Evolutionary conservation across 306 rosid species (phyloP).

Genomic region (Phaseolus lunatus): DNA sequence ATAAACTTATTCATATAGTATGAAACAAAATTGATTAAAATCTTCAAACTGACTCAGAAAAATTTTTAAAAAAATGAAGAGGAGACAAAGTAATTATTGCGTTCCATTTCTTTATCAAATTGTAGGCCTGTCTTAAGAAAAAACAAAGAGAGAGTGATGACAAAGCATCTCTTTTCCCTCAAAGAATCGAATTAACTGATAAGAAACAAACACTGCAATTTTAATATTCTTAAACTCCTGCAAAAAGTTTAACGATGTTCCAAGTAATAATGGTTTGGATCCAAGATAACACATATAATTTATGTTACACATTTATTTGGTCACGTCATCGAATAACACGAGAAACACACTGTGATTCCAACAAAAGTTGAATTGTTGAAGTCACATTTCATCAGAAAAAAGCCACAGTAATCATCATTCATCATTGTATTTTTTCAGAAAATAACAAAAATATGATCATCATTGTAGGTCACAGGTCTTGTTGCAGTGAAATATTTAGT

Average conservation of each 20-base stretch:
- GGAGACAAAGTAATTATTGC: background rate
- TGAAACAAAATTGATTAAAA: background rate
- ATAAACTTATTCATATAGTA: too few species aligned
- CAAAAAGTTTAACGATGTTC: background rate
- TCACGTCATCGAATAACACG: background rate
- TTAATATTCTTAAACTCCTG: background rate
- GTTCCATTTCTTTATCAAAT: background rate
- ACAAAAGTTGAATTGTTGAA: background rate
- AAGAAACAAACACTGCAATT: background rate
- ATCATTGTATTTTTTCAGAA: background rate
- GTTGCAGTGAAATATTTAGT: background rate
- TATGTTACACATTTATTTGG: background rate
- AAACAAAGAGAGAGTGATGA: background rate
- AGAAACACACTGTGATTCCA: constrained; percentile 3
- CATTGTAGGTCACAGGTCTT: background rate
- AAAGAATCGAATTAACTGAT: constrained; percentile 1
- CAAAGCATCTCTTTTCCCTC: constrained; percentile 18
- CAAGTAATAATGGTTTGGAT: background rate
- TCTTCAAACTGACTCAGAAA: background rate
- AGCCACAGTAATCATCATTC: constrained; percentile 5
- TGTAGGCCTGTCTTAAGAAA: background rate
- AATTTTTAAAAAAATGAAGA: too few species aligned
- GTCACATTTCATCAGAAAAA: background rate
- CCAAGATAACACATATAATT: background rate
- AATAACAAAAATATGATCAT: background rate